phyloP scores from a whole-genome alignment of 371 early-diverging fungal species.

The Mucor circinelloides region DNA sequence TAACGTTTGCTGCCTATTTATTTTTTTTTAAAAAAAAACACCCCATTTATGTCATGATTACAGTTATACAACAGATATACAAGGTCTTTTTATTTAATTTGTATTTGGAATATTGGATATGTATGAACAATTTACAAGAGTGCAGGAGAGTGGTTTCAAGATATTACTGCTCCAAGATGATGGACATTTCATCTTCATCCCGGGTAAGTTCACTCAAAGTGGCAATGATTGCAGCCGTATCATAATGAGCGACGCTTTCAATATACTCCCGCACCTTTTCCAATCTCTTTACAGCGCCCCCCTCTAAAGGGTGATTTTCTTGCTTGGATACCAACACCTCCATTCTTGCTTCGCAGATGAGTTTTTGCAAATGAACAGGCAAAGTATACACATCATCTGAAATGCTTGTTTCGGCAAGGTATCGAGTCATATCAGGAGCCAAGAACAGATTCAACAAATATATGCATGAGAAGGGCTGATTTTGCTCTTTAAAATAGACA shows the following conservation, averaged over 20 bases:
- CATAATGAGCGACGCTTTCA: slow-evolving; percentile 9
- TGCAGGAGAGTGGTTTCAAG: not conserved
- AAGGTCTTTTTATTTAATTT: no score
- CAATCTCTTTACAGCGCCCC: slow-evolving; percentile 24
- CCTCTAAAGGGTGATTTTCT: not conserved
- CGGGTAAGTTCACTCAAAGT: slow-evolving; percentile 11
- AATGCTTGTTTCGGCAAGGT: slow-evolving; percentile 28
- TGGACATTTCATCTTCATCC: slow-evolving; percentile 22
- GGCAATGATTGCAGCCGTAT: slow-evolving; percentile 12
- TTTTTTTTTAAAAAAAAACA: no score
- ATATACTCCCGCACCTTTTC: slow-evolving; percentile 20
- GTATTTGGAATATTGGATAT: no score
- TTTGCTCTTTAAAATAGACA: slow-evolving; percentile 14
- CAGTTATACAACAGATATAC: no score
- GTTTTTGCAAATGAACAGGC: slow-evolving; percentile 37
- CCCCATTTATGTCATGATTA: no score
- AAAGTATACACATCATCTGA: slow-evolving; percentile 41
- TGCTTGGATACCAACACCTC: slow-evolving; percentile 24
- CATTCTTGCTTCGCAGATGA: slow-evolving; percentile 42
- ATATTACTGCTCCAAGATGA: slow-evolving; percentile 18
- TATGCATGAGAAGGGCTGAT: slow-evolving; percentile 20
- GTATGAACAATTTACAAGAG: no score
- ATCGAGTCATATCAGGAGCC: slow-evolving; percentile 37
- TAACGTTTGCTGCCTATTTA: no score
- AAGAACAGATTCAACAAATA: slow-evolving; percentile 40